Conservation (phyloP, 2,329 filamentous ascomycete genomes). For the Verticillium longisporum region DNA sequence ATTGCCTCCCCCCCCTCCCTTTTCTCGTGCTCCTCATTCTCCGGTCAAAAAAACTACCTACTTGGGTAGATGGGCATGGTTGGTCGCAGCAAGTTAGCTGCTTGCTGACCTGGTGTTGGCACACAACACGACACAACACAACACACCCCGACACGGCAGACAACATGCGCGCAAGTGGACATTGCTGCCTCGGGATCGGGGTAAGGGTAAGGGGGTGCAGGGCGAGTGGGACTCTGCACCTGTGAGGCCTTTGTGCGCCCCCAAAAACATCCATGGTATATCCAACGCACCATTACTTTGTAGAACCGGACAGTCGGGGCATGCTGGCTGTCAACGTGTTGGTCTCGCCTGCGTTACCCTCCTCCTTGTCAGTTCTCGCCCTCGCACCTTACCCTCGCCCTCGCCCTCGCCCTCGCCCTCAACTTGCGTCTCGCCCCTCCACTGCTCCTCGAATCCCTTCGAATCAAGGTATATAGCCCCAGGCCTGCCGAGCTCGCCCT, state of each 20-base stretch:
- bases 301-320: neutral
- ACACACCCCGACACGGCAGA: neutral
- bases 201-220: too few relatives aligned
- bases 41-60: neutral
- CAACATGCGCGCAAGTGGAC: neutral
- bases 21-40: neutral
- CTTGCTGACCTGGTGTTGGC: neutral
- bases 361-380: too few relatives aligned
- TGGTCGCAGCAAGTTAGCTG: neutral
- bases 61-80: neutral
- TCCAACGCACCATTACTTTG: neutral
- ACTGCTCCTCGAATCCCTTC: neutral
- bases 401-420: neutral
- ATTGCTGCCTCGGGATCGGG: neutral
- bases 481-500: conserved; percentile 1
- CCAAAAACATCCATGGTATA: neutral
- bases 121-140: neutral
- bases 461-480: conserved; percentile 9
- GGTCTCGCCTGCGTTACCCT: neutral
- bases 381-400: neutral
- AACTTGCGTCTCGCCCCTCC: neutral
- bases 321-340: neutral
- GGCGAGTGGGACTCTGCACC: neutral
- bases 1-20: neutral
- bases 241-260: neutral